Evolutionary conservation across 202 grass and related monocot species (phyloP).

Genomic region (Alloteropsis angusta): DNA sequence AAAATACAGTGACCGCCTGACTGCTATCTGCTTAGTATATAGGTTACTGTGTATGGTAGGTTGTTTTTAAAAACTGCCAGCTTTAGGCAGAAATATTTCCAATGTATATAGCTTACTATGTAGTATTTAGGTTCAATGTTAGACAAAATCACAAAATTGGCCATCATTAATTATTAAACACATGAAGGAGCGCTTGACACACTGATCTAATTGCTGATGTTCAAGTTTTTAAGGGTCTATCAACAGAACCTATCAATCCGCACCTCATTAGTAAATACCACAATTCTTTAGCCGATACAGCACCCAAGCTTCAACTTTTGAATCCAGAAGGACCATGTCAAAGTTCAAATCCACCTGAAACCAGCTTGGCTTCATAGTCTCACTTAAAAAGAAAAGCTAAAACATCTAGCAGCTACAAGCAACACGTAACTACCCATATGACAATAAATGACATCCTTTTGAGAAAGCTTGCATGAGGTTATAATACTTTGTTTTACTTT

Average conservation of each 20-base stretch:
- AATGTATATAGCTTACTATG: background rate
- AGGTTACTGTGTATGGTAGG: background rate
- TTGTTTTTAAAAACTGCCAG: background rate
- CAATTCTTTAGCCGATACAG: background rate
- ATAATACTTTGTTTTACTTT: background rate
- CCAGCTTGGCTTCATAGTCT: background rate
- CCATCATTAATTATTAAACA: background rate
- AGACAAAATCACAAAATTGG: background rate
- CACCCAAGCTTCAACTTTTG: background rate
- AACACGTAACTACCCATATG: background rate
- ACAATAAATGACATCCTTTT: background rate
- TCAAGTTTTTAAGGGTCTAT: background rate
- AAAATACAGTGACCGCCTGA: background rate
- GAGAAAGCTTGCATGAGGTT: conserved; percentile 5
- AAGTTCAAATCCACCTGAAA: background rate
- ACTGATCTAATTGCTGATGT: background rate
- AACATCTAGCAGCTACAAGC: background rate
- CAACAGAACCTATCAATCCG: background rate
- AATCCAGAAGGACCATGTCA: background rate
- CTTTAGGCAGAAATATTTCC: background rate
- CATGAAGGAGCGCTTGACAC: background rate
- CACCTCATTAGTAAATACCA: background rate
- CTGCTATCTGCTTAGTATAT: background rate
- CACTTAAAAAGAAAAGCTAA: background rate
- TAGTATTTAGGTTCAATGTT: background rate